These are phyloP conservation scores for Macadamia tetraphylla DNA, from an alignment of 164 flowering plant genomes.

Conservation along the genomic window DNA sequence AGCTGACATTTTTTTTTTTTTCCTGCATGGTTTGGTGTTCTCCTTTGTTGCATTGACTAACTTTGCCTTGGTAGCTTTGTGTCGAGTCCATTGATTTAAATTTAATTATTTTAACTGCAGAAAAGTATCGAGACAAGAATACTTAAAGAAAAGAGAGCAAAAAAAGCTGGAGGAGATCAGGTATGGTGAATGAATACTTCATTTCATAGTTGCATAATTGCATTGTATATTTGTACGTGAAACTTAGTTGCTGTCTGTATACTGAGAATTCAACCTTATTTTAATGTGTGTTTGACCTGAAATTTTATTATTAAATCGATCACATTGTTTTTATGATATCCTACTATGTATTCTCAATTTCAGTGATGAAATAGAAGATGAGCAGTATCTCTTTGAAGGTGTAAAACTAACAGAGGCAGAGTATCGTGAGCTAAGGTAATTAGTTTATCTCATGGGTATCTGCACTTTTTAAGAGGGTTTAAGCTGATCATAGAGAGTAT, in stretches of 20 bases:
- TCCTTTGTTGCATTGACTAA: background rate
- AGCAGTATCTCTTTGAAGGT: conserved; percentile 81
- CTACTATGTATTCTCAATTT: conserved; percentile 1
- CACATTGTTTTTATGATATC: background rate
- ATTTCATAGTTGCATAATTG: background rate
- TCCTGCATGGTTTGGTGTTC: background rate
- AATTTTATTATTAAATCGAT: background rate
- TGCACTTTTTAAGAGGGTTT: conserved; percentile 1
- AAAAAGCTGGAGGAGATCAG: conserved; percentile 89
- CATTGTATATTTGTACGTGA: background rate
- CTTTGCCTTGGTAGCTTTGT: too few species aligned
- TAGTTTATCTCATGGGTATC: background rate
- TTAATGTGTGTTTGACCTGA: background rate
- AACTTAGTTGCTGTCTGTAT: background rate
- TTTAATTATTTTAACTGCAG: conserved; percentile 34
- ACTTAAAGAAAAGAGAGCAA: conserved; percentile 90
- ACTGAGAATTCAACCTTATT: background rate
- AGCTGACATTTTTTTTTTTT: background rate
- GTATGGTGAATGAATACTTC: conserved; percentile 24
- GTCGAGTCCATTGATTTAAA: background rate
- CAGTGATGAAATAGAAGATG: conserved; percentile 97
- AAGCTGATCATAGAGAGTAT: background rate
- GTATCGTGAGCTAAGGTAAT: conserved; percentile 64
- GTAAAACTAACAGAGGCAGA: conserved; percentile 80
- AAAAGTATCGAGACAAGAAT: conserved; percentile 88